Evolutionary conservation across 1,139 yeast species (phyloP), one percentile per base, ranked within the genome.

Genomic region (Suhomyces taliae): DNA sequence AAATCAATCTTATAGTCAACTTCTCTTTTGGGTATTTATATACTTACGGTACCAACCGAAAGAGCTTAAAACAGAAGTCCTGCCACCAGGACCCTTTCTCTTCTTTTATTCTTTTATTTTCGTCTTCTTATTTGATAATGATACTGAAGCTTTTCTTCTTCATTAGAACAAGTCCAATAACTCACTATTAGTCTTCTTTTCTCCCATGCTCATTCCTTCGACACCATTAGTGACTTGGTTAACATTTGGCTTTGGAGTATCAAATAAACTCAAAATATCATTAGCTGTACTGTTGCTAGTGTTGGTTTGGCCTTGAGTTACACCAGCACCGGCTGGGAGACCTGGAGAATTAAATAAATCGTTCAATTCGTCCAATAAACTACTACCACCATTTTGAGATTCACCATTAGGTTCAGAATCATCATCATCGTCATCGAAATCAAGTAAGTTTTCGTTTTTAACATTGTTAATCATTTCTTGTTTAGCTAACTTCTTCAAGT

Each of bases 361-460:
- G 56, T 83, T 85, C 59, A 87, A 73, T 57, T 86, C 93, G 54
- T 81, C 86, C 51, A 86, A 69, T 27, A 81, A 73, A 49, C 73
- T 65, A 29, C 49, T 54, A 11, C 53, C 46, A 32, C 52, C 48
- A 36, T 36, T 40, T 19, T 46, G 35, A 7, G 36, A 47, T 12
- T 60, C 70, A 14, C 63, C 61, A 11, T 51, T 55, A 11, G 19
- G 42, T 6, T 36, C 50, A 6, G 48, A 54, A 1, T 62, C 70
- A n/a, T 72, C 80, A 31, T 70, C 82, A 52, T 82, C 87, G 58
- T 88, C 97, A 53, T 70, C 79, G 55, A 93, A 83, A 62, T 93
- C 97, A 43, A 93, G 79, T 56, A 93, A 75, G 58, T 89, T 90
- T 59, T 91, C 98, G 40, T 87, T 85, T 58, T 86, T 84, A 8